Conservation (phyloP, 2,329 filamentous ascomycete species). For the Fusarium secorum region DNA sequence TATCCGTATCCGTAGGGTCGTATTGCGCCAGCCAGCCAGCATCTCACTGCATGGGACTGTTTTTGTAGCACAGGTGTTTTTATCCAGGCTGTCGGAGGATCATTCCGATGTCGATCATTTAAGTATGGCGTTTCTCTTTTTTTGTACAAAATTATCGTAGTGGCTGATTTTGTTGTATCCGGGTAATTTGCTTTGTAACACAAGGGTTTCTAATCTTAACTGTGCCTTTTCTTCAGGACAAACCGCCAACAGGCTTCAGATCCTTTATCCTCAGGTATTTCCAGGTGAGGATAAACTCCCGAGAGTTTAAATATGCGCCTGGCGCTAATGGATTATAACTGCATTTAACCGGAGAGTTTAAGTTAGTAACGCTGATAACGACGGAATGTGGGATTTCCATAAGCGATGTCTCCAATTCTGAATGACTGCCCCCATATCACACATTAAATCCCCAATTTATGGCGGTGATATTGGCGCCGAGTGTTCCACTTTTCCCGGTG, state of each 20-base stretch:
- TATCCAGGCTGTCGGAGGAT: conserved; percentile 9
- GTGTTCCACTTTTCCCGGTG: not conserved
- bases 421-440: not conserved
- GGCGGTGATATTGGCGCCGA: not conserved
- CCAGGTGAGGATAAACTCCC: conserved; percentile 22
- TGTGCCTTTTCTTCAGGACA: not conserved
- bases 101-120: conserved; percentile 2
- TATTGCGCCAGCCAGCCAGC: not conserved
- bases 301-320: conserved; percentile 3
- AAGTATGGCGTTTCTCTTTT: not conserved
- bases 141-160: not conserved
- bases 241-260: not conserved
- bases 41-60: not conserved
- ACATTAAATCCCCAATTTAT: not conserved
- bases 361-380: not conserved
- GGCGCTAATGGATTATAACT: not conserved
- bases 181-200: not conserved
- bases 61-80: not conserved
- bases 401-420: not conserved
- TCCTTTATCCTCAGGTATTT: not conserved
- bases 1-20: conserved; percentile 15
- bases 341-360: conserved; percentile 21
- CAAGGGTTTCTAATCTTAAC: not conserved
- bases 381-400: not conserved
- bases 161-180: not conserved